Evolutionary conservation across 148 eudicot species (phyloP), one percentile per base, ranked within the genome.

Genomic region (Limonium bicolor): DNA sequence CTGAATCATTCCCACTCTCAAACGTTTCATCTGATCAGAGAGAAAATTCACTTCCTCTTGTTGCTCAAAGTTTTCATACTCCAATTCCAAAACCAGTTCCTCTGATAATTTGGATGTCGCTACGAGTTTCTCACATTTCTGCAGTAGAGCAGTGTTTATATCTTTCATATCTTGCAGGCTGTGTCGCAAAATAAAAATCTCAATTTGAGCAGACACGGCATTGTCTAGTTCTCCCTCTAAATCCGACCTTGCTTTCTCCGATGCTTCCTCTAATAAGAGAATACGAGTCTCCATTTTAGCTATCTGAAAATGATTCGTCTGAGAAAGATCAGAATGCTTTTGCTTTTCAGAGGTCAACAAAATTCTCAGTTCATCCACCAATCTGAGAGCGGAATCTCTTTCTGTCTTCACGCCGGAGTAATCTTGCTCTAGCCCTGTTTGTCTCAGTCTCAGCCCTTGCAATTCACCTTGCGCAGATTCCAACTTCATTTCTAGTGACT

Each of bases 221-320:
- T 74, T 66, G 36, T 80, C 97, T n/a, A 74, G 57, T 57, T 70
- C 77, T 46, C 61, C 64, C 52, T 77, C 87, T 16, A 74, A 61
- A 35, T 74, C 79, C 57, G 46, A 66, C 47, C 56, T 72, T 65
- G 59, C n/a, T n/a, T 77, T 35, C 27, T 28, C 36, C 36, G 59
- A 48, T 58, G 55, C 17, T 50, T 81, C 54, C 64, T 64, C 58
- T 77, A n/a, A n/a, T n/a, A n/a, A 71, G 38, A 88, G 41, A 40
- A 58, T 44, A 49, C 22, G 36, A 51, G 70, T 58, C 47, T 68
- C 63, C 57, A 77, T 42, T 41, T 59, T 60, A 63, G 63, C 67
- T 54, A 82, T 50, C 6, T 50, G 61, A 28, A 48, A 22, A 69
- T 65, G 51, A 18, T 57, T 76, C 48, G 35, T 43, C 39, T 64